Evolutionary conservation across 768 basidiomycete species (phyloP), one percentile per base, ranked within the genome.

Genomic region (Cystobasidium onofrii): DNA sequence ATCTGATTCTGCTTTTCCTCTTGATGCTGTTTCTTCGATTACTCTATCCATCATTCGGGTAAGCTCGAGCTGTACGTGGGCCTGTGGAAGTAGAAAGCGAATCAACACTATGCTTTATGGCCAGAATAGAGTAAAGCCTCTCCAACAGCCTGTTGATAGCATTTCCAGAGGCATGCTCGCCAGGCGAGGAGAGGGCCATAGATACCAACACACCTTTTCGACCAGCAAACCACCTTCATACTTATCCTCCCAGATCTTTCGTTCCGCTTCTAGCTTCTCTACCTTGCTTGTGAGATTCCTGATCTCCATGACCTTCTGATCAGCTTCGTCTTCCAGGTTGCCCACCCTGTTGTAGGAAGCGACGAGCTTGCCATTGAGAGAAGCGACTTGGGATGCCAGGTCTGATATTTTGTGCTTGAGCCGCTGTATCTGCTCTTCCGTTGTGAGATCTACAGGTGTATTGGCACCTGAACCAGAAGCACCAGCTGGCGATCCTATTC

Each of bases 321-420:
- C 90, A 15, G 94, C 82, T 73, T 90, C 86, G 80, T 97, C 95
- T 80, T 98, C 94, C 64, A 99, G 85, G 84, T 91, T 88, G 20
- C 93, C 93, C 34, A 95, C 87, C 34, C 91, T 86, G 80, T 94
- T 91, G 81, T 96, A 95, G 1, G 90, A 91, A 74, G 87, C 85
- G 75, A 99, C 92, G 61, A 99, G 89, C 80, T 98, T 98, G 81
- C 84, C 83, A 81, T 98, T 98, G 76, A 98, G 88, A 79, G 90
- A 87, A 31, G 88, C 87, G 57, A 96, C 91, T 81, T 98, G 95
- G 18, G 89, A 87, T 79, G 91, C 88, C 54, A 97, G 85, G 80
- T 96, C 90, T 62, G 89, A 86, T 12, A 95, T 86, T 81, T 96
- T 92, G 0, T 84, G 79, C 25, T 91, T 88, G 33, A 97, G 84